phyloP scores from a whole-genome alignment of 2,329 filamentous ascomycete genomes.

The Fusarium lyarnte region DNA sequence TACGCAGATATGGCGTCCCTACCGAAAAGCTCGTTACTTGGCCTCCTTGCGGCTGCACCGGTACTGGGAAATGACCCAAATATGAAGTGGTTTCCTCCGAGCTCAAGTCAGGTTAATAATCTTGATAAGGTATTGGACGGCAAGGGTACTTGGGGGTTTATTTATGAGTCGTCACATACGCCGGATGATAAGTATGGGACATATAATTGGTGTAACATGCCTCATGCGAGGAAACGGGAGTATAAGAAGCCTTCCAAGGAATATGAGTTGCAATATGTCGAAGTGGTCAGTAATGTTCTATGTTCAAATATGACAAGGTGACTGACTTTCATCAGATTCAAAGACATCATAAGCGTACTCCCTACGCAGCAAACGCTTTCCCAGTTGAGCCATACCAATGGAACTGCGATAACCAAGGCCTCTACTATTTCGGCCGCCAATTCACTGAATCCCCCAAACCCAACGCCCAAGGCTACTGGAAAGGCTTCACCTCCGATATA shows the following conservation, averaged over 20 bases:
- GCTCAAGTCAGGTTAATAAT: constrained; percentile 67
- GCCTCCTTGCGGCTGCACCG: constrained; percentile 23
- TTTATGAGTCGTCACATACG: constrained; percentile 73
- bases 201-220: constrained; percentile 91
- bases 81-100: constrained; percentile 67
- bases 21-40: constrained; percentile 16
- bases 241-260: constrained; percentile 65
- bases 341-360: constrained; percentile 85
- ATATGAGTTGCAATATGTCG: constrained; percentile 78
- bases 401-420: constrained; percentile 75
- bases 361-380: constrained; percentile 81
- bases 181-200: constrained; percentile 66
- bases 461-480: constrained; percentile 71
- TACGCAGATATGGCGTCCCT: constrained; percentile 28
- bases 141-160: constrained; percentile 75
- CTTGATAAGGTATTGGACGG: constrained; percentile 65
- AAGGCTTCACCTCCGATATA: constrained; percentile 65
- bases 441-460: constrained; percentile 54
- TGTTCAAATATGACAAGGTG: rapidly evolving
- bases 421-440: constrained; percentile 75
- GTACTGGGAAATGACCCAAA: constrained; percentile 45
- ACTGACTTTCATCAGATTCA: constrained; percentile 66
- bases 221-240: constrained; percentile 75
- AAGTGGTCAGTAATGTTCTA: constrained; percentile 64
- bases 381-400: constrained; percentile 77